Percentiles rank a stretch among this genome's conserved stretches.
phyloP scores from a whole-genome alignment of 345 rosid genomes.

The Bruguiera sexangula region DNA sequence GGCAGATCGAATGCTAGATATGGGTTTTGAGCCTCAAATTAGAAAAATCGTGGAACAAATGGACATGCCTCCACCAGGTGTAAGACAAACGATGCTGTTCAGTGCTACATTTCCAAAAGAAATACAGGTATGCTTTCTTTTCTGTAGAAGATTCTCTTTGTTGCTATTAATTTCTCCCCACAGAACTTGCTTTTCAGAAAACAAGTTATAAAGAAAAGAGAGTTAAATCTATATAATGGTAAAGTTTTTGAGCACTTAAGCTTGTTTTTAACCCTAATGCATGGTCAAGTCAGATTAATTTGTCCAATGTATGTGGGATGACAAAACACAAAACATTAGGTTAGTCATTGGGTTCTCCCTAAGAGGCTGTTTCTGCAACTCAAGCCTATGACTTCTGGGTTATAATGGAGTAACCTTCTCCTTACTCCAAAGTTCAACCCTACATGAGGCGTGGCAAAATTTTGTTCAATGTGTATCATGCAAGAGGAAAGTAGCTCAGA shows the following conservation, averaged over 20 bases:
- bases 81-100: slow-evolving; percentile 87
- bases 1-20: slow-evolving; percentile 98
- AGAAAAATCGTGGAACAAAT: slow-evolving; percentile 92
- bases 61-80: slow-evolving; percentile 94
- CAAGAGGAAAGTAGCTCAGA: neutral
- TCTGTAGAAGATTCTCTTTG: neutral
- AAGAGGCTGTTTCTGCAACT: too few relatives aligned
- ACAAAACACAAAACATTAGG: too few relatives aligned
- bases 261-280: too few relatives aligned
- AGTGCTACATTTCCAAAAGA: slow-evolving; percentile 98
- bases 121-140: slow-evolving; percentile 61
- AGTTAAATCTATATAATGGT: too few relatives aligned
- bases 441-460: neutral
- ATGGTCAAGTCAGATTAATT: too few relatives aligned
- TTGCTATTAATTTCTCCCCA: neutral
- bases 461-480: slow-evolving; percentile 2
- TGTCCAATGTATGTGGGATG: too few relatives aligned
- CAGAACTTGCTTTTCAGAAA: neutral
- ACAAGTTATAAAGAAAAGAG: too few relatives aligned
- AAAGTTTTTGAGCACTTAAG: too few relatives aligned
- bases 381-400: too few relatives aligned
- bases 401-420: too few relatives aligned
- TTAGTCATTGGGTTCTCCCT: too few relatives aligned
- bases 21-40: slow-evolving; percentile 99
- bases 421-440: neutral